Conservation (phyloP, 225 moss, liverwort and hornwort species). For the Ulota crispa region DNA sequence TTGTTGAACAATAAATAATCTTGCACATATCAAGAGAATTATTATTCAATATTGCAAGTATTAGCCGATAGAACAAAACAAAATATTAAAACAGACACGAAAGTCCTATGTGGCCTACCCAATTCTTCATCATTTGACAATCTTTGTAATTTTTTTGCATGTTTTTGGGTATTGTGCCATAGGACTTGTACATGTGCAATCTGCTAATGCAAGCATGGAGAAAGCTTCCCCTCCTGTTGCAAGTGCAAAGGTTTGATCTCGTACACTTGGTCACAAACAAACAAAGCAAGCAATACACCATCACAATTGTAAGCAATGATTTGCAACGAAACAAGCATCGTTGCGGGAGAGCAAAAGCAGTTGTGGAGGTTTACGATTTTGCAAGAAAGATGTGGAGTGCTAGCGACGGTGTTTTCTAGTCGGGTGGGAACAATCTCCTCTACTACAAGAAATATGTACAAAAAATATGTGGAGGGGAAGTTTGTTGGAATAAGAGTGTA, state of each 20-base stretch:
- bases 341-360: background rate
- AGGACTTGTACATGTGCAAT: slow-evolving; percentile 35
- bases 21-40: background rate
- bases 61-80: background rate
- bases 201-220: slow-evolving; percentile 34
- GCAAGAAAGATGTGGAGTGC: slow-evolving; percentile 23
- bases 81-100: too few species aligned
- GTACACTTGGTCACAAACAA: slow-evolving; percentile 32
- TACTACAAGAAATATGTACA: too few species aligned
- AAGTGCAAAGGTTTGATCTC: slow-evolving; percentile 28
- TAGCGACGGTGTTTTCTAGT: background rate
- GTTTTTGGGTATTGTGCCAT: background rate
- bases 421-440: slow-evolving; percentile 15
- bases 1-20: background rate
- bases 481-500: slow-evolving; percentile 41
- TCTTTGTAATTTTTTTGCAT: background rate
- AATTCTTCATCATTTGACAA: background rate
- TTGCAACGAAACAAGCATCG: background rate
- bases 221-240: slow-evolving; percentile 34
- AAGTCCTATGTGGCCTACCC: background rate
- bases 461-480: background rate
- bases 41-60: background rate
- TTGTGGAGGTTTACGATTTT: slow-evolving; percentile 36
- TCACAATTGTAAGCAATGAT: slow-evolving; percentile 29
- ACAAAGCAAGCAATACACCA: slow-evolving; percentile 33